These are phyloP conservation scores for Rhodotorula sp. DNA, from an alignment of 1,284 basidiomycete species.

Conservation along the genomic window DNA sequence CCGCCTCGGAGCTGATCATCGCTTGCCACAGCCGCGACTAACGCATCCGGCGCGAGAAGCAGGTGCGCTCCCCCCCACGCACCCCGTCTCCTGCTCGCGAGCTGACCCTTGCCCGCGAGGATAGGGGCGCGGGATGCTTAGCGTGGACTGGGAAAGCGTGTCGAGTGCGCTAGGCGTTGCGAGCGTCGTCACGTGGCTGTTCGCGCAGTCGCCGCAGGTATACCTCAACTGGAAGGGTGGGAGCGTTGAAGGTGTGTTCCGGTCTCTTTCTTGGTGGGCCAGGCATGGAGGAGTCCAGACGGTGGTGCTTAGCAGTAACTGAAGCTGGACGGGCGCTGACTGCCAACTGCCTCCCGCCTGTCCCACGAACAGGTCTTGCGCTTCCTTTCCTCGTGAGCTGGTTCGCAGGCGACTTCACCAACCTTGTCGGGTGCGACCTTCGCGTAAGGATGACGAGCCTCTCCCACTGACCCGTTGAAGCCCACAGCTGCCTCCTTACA, in stretches of 20 bases:
- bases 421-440: slow-evolving; percentile 62
- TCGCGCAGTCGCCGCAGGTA: slow-evolving; percentile 70
- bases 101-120: too few species aligned
- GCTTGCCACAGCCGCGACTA: too few species aligned
- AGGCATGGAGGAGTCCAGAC: too few species aligned
- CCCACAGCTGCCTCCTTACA: slow-evolving; percentile 69
- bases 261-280: too few species aligned
- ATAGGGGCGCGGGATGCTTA: not conserved
- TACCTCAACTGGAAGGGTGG: slow-evolving; percentile 27
- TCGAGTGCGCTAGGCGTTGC: slow-evolving; percentile 41
- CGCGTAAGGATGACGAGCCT: not conserved
- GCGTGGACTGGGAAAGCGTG: slow-evolving; percentile 10
- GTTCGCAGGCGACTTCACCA: slow-evolving; percentile 85
- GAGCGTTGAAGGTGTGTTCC: slow-evolving; percentile 26
- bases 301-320: not conserved
- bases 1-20: too few species aligned
- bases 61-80: not conserved
- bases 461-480: not conserved
- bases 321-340: too few species aligned
- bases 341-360: not conserved
- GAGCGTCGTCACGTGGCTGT: slow-evolving; percentile 84
- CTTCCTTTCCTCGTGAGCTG: slow-evolving; percentile 87
- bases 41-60: not conserved
- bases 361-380: slow-evolving; percentile 72
- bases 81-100: not conserved